Percentiles rank a stretch among this genome's conserved stretches.
These are phyloP conservation scores for Ocimum tenuiflorum DNA, from an alignment of 257 asterid species.

Conservation along the genomic window DNA sequence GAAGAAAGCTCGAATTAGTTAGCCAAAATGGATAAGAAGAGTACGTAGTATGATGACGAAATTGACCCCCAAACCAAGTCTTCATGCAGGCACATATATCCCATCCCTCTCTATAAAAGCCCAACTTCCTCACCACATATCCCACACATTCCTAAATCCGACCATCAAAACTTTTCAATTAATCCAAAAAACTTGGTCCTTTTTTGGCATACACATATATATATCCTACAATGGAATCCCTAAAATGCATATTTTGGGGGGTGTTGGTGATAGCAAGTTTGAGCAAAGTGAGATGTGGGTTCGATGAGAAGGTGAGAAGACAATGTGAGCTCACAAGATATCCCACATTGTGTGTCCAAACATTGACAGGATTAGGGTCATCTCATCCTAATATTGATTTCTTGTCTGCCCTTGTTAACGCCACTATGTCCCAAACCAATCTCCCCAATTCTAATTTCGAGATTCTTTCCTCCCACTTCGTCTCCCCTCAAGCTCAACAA, in stretches of 20 bases:
- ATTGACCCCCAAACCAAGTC: slow-evolving; percentile 28
- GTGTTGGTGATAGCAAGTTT: background rate
- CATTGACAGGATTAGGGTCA: slow-evolving; percentile 28
- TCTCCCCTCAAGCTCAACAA: slow-evolving; percentile 45
- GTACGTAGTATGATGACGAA: background rate
- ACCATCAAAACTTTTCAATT: background rate
- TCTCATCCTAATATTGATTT: slow-evolving; percentile 23
- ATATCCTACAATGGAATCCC: slow-evolving; percentile 40
- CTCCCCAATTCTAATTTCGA: slow-evolving; percentile 44
- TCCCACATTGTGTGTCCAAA: slow-evolving; percentile 50
- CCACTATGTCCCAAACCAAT: slow-evolving; percentile 33
- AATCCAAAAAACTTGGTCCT: background rate
- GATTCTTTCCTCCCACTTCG: slow-evolving; percentile 34
- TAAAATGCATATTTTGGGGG: slow-evolving; percentile 18
- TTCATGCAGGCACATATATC: background rate
- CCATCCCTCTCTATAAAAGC: slow-evolving; percentile 25
- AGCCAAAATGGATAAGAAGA: background rate
- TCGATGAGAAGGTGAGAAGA: slow-evolving; percentile 14
- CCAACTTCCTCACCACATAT: slow-evolving; percentile 10
- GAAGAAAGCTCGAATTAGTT: too few species aligned
- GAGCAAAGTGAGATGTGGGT: background rate
- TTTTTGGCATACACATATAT: too few species aligned
- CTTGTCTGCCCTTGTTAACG: slow-evolving; percentile 40
- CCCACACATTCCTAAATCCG: background rate
- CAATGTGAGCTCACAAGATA: slow-evolving; percentile 58